A percentile compares a stretch with the other conserved stretches of the same genome.
Conservation (phyloP, 2,329 filamentous ascomycete species). For the Arthrobotrys musiformis region DNA sequence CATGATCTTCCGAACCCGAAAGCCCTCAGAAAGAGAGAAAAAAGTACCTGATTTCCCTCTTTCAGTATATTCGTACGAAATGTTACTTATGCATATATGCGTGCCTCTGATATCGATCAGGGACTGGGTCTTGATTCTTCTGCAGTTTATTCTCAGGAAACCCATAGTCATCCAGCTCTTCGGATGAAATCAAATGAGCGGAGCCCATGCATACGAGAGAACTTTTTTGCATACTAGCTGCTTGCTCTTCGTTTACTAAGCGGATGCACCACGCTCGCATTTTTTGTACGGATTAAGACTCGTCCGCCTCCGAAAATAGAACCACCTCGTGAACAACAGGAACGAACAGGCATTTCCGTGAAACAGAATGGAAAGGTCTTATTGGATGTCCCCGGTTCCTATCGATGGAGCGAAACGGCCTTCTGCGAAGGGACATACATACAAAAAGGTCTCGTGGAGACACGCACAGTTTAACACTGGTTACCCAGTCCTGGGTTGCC, state of each 20-base stretch:
- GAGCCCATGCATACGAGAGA: conserved; percentile 55
- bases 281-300: conserved; percentile 55
- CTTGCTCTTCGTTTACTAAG: conserved; percentile 44
- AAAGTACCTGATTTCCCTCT: conserved; percentile 17
- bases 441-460: conserved; percentile 50
- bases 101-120: conserved; percentile 25
- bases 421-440: conserved; percentile 46
- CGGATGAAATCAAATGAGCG: conserved; percentile 53
- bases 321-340: conserved; percentile 54
- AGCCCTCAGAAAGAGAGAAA: neutral
- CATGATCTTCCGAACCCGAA: conserved; percentile 20
- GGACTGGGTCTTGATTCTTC: conserved; percentile 5
- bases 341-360: conserved; percentile 51
- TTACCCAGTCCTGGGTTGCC: conserved; percentile 26
- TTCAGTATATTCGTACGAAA: conserved; percentile 42
- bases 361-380: conserved; percentile 50
- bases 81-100: neutral
- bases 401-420: conserved; percentile 34
- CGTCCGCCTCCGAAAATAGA: conserved; percentile 54
- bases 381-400: conserved; percentile 48
- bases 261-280: conserved; percentile 43
- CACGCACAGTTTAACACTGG: conserved; percentile 23
- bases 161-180: conserved; percentile 16
- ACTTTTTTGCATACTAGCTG: conserved; percentile 23
- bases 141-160: neutral